Conservation (phyloP, 1,139 yeast species). For the Taphrina pruni region DNA sequence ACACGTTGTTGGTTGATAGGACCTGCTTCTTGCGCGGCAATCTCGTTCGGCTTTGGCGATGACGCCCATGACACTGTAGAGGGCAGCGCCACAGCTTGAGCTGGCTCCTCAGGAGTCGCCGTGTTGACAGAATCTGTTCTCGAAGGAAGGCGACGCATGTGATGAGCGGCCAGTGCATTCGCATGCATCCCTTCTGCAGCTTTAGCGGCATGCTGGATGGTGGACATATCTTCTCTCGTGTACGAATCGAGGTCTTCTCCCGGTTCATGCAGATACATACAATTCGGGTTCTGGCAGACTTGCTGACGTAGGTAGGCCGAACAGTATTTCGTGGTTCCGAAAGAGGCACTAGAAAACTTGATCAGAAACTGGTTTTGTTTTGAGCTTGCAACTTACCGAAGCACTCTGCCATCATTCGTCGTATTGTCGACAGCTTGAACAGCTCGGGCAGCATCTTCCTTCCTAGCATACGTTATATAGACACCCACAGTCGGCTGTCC, state of each 20-base stretch:
- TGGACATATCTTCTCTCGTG: constrained; percentile 87
- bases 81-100: constrained; percentile 50
- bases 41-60: constrained; percentile 55
- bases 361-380: constrained; percentile 49
- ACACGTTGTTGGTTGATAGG: not conserved
- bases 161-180: constrained; percentile 45
- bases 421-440: constrained; percentile 95
- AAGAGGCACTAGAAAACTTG: constrained; percentile 66
- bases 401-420: constrained; percentile 81
- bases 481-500: constrained; percentile 86
- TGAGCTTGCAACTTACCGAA: constrained; percentile 50
- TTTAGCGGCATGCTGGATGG: constrained; percentile 64
- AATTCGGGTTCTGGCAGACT: constrained; percentile 96
- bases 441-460: constrained; percentile 93
- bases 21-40: constrained; percentile 48
- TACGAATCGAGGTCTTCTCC: constrained; percentile 96
- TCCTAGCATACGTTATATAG: constrained; percentile 88
- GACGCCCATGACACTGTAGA: constrained; percentile 56
- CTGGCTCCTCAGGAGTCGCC: constrained; percentile 46
- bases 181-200: constrained; percentile 41
- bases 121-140: constrained; percentile 46
- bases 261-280: constrained; percentile 99
- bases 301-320: constrained; percentile 93
- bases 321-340: constrained; percentile 98
- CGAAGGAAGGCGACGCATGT: constrained; percentile 44